Percentiles rank a stretch among this genome's conserved stretches.
These are phyloP conservation scores for Pichia membranifaciens DNA, from an alignment of 805 yeast species.

Conservation along the genomic window DNA sequence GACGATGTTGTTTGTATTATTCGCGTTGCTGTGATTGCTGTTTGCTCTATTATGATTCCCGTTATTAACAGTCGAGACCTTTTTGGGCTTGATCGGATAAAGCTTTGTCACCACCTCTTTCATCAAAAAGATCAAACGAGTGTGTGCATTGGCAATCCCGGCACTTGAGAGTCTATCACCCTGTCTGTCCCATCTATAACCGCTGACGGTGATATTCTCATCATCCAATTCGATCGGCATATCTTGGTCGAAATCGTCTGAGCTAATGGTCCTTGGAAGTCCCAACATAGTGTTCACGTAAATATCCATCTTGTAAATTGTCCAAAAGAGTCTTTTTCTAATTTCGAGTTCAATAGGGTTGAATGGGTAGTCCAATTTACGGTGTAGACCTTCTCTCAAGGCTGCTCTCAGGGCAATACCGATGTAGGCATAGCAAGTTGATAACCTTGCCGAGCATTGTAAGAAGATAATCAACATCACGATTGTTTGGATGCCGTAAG, in stretches of 20 bases:
- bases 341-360: slow-evolving; percentile 80
- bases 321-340: slow-evolving; percentile 80
- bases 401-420: slow-evolving; percentile 85
- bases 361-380: slow-evolving; percentile 57
- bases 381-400: slow-evolving; percentile 73
- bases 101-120: slow-evolving; percentile 64
- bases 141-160: slow-evolving; percentile 82
- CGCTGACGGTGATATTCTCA: slow-evolving; percentile 70
- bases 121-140: slow-evolving; percentile 63
- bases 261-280: slow-evolving; percentile 68
- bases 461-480: slow-evolving; percentile 81
- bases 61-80: slow-evolving; percentile 19
- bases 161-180: slow-evolving; percentile 59
- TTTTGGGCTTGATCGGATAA: slow-evolving; percentile 60
- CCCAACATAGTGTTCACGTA: slow-evolving; percentile 86
- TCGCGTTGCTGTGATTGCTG: neutral
- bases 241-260: slow-evolving; percentile 82
- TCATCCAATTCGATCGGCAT: slow-evolving; percentile 82
- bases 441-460: slow-evolving; percentile 82
- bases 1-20: neutral
- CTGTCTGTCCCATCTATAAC: slow-evolving; percentile 38
- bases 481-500: slow-evolving; percentile 76
- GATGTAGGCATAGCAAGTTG: slow-evolving; percentile 83
- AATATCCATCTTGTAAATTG: slow-evolving; percentile 85
- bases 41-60: slow-evolving; percentile 1